These are phyloP conservation scores for Paraconiothyrium sp. DNA, from an alignment of 2,329 filamentous ascomycete genomes.

Conservation along the genomic window DNA sequence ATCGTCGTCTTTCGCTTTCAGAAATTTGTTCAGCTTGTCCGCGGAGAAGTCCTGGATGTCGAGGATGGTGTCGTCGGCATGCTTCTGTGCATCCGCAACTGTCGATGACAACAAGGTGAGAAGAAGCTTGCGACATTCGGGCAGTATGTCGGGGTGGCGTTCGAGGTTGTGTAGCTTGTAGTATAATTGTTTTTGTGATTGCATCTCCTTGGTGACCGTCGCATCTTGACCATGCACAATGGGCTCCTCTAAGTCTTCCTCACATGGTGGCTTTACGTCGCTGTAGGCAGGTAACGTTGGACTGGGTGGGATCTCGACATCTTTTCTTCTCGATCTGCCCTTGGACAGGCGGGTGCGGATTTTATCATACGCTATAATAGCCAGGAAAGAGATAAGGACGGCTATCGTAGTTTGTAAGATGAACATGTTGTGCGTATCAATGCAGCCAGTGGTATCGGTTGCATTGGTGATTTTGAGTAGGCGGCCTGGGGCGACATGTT, in stretches of 20 bases:
- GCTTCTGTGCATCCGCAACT: slow-evolving; percentile 29
- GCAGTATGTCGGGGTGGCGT: slow-evolving; percentile 45
- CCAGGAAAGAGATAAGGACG: slow-evolving; percentile 32
- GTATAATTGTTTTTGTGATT: slow-evolving; percentile 48
- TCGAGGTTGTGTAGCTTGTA: slow-evolving; percentile 56
- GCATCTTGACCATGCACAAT: slow-evolving; percentile 1
- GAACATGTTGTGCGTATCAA: slow-evolving; percentile 24
- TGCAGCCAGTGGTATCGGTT: neutral
- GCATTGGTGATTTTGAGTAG: neutral
- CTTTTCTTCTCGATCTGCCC: slow-evolving; percentile 25
- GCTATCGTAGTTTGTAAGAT: slow-evolving; percentile 33
- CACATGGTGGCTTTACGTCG: neutral
- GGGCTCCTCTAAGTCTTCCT: neutral
- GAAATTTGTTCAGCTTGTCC: slow-evolving; percentile 36
- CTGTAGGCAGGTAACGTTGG: slow-evolving; percentile 16
- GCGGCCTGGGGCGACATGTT: neutral
- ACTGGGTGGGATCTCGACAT: slow-evolving; percentile 26
- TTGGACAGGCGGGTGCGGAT: slow-evolving; percentile 23
- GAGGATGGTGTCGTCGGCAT: slow-evolving; percentile 38
- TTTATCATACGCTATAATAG: slow-evolving; percentile 28
- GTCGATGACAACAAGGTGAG: slow-evolving; percentile 49
- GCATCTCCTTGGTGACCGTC: slow-evolving; percentile 14
- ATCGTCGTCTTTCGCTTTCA: slow-evolving; percentile 42
- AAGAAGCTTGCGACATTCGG: slow-evolving; percentile 45
- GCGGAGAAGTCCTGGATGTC: slow-evolving; percentile 43